Percentiles rank a stretch among this genome's conserved stretches.
phyloP scores from a whole-genome alignment of 768 basidiomycete species.

The Chalciporus sphaerocephalus region DNA sequence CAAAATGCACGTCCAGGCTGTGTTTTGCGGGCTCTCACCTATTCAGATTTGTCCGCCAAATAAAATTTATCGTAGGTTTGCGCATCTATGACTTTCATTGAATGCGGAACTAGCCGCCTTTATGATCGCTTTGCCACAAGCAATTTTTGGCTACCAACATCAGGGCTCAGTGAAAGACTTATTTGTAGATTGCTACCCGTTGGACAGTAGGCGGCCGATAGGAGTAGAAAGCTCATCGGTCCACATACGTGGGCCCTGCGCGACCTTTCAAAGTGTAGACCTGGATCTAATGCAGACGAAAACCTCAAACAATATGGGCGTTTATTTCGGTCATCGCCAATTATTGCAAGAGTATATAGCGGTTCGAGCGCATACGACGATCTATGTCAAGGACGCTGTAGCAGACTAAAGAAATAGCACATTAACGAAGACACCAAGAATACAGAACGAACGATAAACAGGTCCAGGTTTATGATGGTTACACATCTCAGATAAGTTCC shows the following conservation, averaged over 20 bases:
- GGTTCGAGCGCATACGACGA: not conserved
- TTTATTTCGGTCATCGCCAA: not conserved
- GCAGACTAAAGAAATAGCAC: constrained; percentile 8
- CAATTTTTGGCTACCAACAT: not conserved
- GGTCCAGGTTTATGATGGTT: not conserved
- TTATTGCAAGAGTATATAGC: not conserved
- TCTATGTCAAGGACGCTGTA: not conserved
- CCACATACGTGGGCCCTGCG: not conserved
- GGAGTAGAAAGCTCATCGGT: not conserved
- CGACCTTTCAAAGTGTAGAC: not conserved
- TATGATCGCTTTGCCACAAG: not conserved
- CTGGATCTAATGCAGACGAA: not conserved
- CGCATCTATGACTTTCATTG: not conserved
- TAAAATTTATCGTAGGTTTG: constrained; percentile 6
- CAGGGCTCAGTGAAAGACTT: not conserved
- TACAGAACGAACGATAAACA: constrained; percentile 17
- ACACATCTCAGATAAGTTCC: constrained; percentile 72
- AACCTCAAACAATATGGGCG: not conserved
- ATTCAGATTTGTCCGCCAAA: constrained; percentile 5
- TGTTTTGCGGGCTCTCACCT: constrained; percentile 15
- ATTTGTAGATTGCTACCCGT: not conserved
- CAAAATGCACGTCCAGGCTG: constrained; percentile 1
- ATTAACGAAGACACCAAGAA: constrained; percentile 9
- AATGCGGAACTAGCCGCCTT: constrained; percentile 1
- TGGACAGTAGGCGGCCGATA: not conserved